Percentiles rank a stretch among this genome's conserved stretches.
Conservation (phyloP, 805 yeast genomes). For the Scheffersomyces coipomensis region DNA sequence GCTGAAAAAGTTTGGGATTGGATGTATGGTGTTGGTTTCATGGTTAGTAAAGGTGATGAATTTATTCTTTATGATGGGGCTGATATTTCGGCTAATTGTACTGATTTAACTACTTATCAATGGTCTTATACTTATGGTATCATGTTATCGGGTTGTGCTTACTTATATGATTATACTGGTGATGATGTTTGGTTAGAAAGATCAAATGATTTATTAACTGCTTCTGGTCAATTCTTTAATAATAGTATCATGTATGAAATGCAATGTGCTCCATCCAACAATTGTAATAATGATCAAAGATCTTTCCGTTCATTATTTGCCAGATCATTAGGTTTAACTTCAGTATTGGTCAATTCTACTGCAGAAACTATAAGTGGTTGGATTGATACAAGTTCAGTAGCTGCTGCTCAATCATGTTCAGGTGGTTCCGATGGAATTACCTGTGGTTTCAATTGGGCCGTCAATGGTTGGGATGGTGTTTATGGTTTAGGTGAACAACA, state of each 20-base stretch:
- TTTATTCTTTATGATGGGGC: conserved; percentile 59
- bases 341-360: conserved; percentile 51
- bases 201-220: conserved; percentile 33
- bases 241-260: conserved; percentile 57
- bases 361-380: conserved; percentile 39
- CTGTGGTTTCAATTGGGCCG: conserved; percentile 75
- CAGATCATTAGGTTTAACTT: conserved; percentile 60
- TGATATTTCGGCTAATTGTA: conserved; percentile 42
- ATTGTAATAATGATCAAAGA: conserved; percentile 75
- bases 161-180: conserved; percentile 60
- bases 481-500: conserved; percentile 87
- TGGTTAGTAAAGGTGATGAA: conserved; percentile 15
- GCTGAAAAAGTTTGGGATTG: conserved; percentile 78
- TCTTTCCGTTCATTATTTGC: conserved; percentile 71
- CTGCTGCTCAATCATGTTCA: conserved; percentile 74
- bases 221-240: conserved; percentile 35
- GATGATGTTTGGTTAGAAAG: conserved; percentile 43
- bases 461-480: conserved; percentile 57
- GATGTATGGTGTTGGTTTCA: conserved; percentile 51
- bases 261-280: conserved; percentile 51
- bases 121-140: conserved; percentile 77
- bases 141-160: conserved; percentile 66
- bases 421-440: conserved; percentile 89
- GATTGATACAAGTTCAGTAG: conserved; percentile 54
- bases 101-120: conserved; percentile 45